Percentiles rank a stretch among this genome's conserved stretches.
phyloP scores from a whole-genome alignment of 2,329 filamentous ascomycete genomes.

The Grosmannia serpens region DNA sequence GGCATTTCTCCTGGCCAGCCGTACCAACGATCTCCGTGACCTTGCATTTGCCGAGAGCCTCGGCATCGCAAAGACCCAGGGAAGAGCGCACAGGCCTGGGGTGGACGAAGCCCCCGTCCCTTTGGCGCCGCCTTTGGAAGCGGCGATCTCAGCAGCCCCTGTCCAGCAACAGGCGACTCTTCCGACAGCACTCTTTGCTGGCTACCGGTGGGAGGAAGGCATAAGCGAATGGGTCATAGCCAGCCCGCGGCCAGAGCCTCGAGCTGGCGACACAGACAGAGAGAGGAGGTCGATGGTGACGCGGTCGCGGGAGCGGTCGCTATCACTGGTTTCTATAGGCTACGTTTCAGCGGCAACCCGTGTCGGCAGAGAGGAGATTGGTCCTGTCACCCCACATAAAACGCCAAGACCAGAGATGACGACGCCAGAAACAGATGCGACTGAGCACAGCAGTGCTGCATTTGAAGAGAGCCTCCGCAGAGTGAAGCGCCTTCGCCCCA shows the following conservation, averaged over 20 bases:
- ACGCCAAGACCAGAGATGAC: neutral
- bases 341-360: neutral
- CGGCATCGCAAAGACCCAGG: constrained; percentile 1
- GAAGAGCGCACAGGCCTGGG: neutral
- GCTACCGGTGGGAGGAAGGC: constrained; percentile 25
- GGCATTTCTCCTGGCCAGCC: constrained; percentile 39
- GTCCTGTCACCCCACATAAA: neutral
- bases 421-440: neutral
- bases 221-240: constrained; percentile 25
- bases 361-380: neutral
- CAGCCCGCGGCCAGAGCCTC: constrained; percentile 4
- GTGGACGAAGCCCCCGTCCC: neutral
- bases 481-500: neutral
- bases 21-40: constrained; percentile 40
- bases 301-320: neutral
- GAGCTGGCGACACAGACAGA: neutral
- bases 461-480: neutral
- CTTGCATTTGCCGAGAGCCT: constrained; percentile 41
- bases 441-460: neutral
- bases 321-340: neutral
- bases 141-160: neutral
- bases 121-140: neutral
- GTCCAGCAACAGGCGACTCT: neutral
- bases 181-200: constrained; percentile 11
- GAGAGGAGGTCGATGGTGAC: neutral